phyloP scores from a whole-genome alignment of 2,329 filamentous ascomycete species.

The Rhexocercosporidium sp. region DNA sequence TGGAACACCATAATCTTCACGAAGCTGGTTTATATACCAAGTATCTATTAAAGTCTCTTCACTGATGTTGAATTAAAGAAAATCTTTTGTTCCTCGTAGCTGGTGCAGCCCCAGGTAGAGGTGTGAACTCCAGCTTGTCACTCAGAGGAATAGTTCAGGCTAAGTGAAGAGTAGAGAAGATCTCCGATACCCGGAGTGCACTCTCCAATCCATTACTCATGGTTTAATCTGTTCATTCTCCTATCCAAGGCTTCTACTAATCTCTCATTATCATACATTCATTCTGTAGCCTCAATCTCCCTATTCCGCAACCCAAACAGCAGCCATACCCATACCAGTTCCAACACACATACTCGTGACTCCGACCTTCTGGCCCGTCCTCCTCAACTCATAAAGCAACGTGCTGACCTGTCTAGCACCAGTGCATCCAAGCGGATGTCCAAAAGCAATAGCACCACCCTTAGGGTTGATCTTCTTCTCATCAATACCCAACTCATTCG shows the following conservation, averaged over 20 bases:
- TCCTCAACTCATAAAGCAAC: slow-evolving; percentile 84
- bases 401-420: slow-evolving; percentile 94
- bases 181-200: not conserved
- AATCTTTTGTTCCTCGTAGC: too few species aligned
- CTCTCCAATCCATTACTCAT: not conserved
- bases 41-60: too few species aligned
- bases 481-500: slow-evolving; percentile 83
- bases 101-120: too few species aligned
- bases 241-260: slow-evolving; percentile 21
- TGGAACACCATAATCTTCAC: not conserved
- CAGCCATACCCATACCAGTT: slow-evolving; percentile 97
- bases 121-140: too few species aligned
- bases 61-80: too few species aligned
- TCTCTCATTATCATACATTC: slow-evolving; percentile 31
- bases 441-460: slow-evolving; percentile 94
- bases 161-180: not conserved
- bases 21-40: too few species aligned
- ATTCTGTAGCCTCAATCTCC: not conserved
- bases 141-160: not conserved
- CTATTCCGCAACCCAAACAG: slow-evolving; percentile 94
- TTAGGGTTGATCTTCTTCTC: slow-evolving; percentile 94
- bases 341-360: slow-evolving; percentile 97
- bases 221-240: not conserved
- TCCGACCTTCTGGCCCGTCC: slow-evolving; percentile 83
- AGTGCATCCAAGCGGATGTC: slow-evolving; percentile 93